Evolutionary conservation across 768 basidiomycete genomes (phyloP).

Genomic region (Kondoa subrosea): DNA sequence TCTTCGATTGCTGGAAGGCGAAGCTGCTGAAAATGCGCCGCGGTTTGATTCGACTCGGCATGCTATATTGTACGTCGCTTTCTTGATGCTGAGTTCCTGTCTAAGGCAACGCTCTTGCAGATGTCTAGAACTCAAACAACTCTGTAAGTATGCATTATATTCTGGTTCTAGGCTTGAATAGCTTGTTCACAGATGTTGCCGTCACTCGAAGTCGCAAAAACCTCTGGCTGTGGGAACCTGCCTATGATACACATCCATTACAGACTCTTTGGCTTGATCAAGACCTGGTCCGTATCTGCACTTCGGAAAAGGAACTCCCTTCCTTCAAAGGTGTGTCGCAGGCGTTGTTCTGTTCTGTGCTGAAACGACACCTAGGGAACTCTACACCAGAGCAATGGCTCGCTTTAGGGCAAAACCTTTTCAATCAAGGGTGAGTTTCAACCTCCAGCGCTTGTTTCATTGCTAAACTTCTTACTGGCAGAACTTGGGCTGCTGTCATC

Average conservation of each 20-base stretch:
- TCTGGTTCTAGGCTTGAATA: background rate
- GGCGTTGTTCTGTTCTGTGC: too few relatives aligned
- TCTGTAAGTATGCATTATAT: background rate
- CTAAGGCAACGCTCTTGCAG: too few relatives aligned
- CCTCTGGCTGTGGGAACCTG: conserved; percentile 15
- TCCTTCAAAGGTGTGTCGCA: background rate
- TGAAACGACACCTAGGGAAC: too few relatives aligned
- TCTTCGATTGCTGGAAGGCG: background rate
- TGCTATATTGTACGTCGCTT: background rate
- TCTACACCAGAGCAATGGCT: background rate
- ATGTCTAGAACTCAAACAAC: background rate
- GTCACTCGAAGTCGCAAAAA: conserved; percentile 10
- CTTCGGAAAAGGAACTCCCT: background rate
- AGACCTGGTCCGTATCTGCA: background rate
- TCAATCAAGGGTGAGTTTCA: background rate
- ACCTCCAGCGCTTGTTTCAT: background rate
- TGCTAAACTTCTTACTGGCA: too few relatives aligned
- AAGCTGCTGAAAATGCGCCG: background rate
- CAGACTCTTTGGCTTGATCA: background rate
- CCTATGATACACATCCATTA: background rate
- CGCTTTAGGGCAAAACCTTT: background rate
- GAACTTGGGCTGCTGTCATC: background rate
- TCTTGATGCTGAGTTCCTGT: background rate
- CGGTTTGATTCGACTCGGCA: conserved; percentile 8
- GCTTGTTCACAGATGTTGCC: conserved; percentile 10